Percentiles rank a stretch among this genome's conserved stretches.
Conservation (phyloP, 2,329 filamentous ascomycete genomes). For the Fusarium acutatum region DNA sequence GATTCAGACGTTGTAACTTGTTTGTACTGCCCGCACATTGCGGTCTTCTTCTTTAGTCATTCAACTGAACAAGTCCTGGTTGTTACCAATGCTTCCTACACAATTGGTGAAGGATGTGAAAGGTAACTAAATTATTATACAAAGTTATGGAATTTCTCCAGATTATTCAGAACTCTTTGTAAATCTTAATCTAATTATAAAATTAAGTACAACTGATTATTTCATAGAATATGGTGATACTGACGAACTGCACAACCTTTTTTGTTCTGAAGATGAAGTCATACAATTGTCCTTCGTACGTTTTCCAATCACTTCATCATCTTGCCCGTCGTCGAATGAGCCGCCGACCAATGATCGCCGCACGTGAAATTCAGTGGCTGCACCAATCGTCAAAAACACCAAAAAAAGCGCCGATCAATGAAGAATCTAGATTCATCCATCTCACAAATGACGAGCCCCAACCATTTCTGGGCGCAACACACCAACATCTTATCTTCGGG, state of each 20-base stretch:
- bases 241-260: neutral
- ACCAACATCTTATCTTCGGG: constrained; percentile 19
- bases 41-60: neutral
- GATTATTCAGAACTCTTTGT: neutral
- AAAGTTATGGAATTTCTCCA: neutral
- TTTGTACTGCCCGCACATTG: neutral
- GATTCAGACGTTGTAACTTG: neutral
- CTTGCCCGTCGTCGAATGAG: neutral
- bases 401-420: neutral
- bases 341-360: neutral
- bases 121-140: neutral
- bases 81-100: neutral
- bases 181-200: neutral
- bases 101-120: neutral
- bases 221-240: neutral
- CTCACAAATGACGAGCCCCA: neutral
- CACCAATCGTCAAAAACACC: neutral
- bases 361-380: neutral
- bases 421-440: neutral
- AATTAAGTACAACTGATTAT: neutral
- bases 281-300: neutral
- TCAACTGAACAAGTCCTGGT: neutral
- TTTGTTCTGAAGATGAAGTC: neutral
- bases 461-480: neutral
- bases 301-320: neutral